phyloP scores from a whole-genome alignment of 352 stramenopile genomes.

The Phytopythium chamaehyphon region DNA sequence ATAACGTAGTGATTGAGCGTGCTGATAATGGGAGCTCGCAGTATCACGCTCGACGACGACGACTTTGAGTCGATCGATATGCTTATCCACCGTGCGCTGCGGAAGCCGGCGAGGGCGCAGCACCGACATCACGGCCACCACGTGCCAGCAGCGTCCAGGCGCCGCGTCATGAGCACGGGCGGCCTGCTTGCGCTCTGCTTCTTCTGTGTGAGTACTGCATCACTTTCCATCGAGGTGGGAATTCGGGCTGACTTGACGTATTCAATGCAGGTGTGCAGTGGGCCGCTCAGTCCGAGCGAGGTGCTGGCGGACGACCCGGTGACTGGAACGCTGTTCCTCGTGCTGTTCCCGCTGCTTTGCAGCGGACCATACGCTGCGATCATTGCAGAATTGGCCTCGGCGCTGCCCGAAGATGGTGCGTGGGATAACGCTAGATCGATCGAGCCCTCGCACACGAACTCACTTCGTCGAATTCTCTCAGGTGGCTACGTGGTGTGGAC shows the following conservation, averaged over 20 bases:
- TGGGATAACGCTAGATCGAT: neutral
- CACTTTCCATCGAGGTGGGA: neutral
- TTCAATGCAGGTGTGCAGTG: conserved; percentile 10
- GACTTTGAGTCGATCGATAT: conserved; percentile 17
- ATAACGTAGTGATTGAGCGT: too few relatives aligned
- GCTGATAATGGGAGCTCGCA: too few relatives aligned
- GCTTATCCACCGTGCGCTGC: neutral
- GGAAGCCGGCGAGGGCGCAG: neutral
- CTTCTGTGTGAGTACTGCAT: conserved; percentile 11
- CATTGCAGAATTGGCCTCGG: conserved; percentile 82
- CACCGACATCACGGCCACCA: neutral
- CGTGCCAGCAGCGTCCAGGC: conserved; percentile 4
- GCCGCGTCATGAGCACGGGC: conserved; percentile 10
- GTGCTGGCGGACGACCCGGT: conserved; percentile 20
- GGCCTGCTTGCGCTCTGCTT: conserved; percentile 15
- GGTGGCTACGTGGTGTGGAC: conserved; percentile 84
- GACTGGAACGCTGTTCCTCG: conserved; percentile 11
- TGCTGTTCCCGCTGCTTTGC: conserved; percentile 70
- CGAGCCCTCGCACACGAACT: neutral
- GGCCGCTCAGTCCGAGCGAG: conserved; percentile 11
- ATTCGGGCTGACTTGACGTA: neutral
- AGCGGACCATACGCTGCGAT: conserved; percentile 83
- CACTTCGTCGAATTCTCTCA: conserved; percentile 2
- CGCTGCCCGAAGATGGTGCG: conserved; percentile 66
- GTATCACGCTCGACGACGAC: conserved; percentile 12